Evolutionary conservation across 352 stramenopile genomes (phyloP).

Genomic region (Globisporangium takayamanum): DNA sequence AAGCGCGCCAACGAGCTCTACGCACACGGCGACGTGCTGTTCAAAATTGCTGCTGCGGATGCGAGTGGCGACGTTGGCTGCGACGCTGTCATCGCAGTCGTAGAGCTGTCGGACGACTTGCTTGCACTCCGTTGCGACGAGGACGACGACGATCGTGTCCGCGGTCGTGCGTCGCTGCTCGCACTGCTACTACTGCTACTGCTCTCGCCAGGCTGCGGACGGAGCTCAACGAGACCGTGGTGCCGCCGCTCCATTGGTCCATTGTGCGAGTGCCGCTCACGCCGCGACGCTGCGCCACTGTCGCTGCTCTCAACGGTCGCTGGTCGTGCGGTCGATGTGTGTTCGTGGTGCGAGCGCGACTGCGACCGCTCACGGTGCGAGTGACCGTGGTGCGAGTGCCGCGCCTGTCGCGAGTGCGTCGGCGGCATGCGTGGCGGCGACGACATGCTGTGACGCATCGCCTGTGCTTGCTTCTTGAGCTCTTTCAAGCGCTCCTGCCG

Average conservation of each 20-base stretch:
- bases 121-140: too few relatives aligned
- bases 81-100: too few relatives aligned
- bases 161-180: background rate
- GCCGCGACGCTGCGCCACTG: background rate
- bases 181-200: background rate
- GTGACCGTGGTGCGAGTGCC: constrained; percentile 12
- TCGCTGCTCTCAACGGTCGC: background rate
- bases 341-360: background rate
- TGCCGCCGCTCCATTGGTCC: constrained; percentile 2
- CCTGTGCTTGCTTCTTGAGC: constrained; percentile 17
- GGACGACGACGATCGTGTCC: background rate
- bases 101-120: too few relatives aligned
- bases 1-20: too few relatives aligned
- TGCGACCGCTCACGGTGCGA: background rate
- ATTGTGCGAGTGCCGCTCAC: background rate
- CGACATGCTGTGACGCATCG: constrained; percentile 12
- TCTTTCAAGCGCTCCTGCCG: constrained; percentile 18
- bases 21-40: too few relatives aligned
- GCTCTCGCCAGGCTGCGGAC: background rate
- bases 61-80: too few relatives aligned
- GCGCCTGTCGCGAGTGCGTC: constrained; percentile 4
- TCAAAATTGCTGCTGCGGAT: too few relatives aligned
- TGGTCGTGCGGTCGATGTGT: background rate
- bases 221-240: constrained; percentile 4
- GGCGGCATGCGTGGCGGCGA: constrained; percentile 5